phyloP scores from a whole-genome alignment of 169 alveolate genomes.

The Plasmodium reichenowi region DNA sequence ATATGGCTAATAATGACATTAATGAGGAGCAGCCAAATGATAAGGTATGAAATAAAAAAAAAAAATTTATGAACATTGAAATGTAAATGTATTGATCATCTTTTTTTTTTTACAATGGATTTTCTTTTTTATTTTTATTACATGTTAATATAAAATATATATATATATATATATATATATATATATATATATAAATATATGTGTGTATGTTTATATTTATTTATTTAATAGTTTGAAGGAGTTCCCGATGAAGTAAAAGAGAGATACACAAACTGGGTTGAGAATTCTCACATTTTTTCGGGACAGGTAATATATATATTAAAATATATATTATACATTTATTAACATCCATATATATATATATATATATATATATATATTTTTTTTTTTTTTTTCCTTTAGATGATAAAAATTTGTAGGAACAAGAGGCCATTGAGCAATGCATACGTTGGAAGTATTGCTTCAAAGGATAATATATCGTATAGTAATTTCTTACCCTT shows the following conservation, averaged over 20 bases:
- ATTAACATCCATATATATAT: neutral
- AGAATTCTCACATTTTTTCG: slow-evolving; percentile 56
- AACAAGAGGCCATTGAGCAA: slow-evolving; percentile 53
- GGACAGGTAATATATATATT: slow-evolving; percentile 47
- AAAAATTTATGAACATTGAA: too few relatives aligned
- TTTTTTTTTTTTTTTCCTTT: neutral
- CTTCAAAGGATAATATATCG: slow-evolving; percentile 47
- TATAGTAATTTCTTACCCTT: slow-evolving; percentile 49
- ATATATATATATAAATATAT: neutral
- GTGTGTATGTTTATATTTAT: slow-evolving; percentile 5
- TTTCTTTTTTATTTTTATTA: slow-evolving; percentile 1
- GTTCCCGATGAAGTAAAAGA: slow-evolving; percentile 63
- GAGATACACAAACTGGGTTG: slow-evolving; percentile 64
- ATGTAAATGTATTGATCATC: too few relatives aligned
- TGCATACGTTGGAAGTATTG: slow-evolving; percentile 42
- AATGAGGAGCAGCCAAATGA: slow-evolving; percentile 28
- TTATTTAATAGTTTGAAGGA: slow-evolving; percentile 49
- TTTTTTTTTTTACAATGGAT: neutral
- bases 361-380: neutral
- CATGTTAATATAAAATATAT: neutral
- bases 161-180: neutral
- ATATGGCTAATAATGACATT: neutral
- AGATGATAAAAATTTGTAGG: slow-evolving; percentile 73
- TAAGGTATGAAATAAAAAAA: slow-evolving; percentile 22
- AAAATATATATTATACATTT: neutral